Conservation (phyloP, 176 grass and related monocot species). For the Pharus latifolius region DNA sequence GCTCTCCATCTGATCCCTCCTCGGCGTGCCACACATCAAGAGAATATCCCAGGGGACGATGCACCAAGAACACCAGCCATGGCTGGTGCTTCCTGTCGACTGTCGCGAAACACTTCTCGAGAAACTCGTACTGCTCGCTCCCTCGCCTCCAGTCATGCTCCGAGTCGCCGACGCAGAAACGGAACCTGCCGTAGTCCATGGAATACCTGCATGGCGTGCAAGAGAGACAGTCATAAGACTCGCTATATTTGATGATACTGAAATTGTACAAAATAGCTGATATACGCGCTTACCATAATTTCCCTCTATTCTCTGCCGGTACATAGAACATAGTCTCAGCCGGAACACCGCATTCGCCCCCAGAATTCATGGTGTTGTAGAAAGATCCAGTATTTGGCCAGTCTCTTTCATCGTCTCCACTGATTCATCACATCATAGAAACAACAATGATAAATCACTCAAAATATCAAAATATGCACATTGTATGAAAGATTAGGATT, state of each 20-base stretch:
- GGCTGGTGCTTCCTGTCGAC: constrained; percentile 70
- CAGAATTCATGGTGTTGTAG: constrained; percentile 66
- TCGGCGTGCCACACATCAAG: constrained; percentile 38
- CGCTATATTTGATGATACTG: no score
- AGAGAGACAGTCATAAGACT: no score
- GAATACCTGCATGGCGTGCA: no score
- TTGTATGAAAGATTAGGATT: not conserved
- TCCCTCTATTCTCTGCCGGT: constrained; percentile 57
- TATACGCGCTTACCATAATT: constrained; percentile 50
- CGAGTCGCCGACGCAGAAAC: constrained; percentile 68
- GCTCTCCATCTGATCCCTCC: constrained; percentile 54
- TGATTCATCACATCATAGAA: no score
- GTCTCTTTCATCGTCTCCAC: constrained; percentile 77
- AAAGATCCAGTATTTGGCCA: constrained; percentile 57
- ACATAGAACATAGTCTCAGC: constrained; percentile 82
- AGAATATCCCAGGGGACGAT: constrained; percentile 73
- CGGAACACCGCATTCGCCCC: constrained; percentile 75
- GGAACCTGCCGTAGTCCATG: constrained; percentile 73
- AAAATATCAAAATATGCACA: no score
- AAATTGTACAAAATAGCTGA: no score
- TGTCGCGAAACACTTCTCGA: constrained; percentile 51
- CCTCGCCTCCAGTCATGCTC: constrained; percentile 73
- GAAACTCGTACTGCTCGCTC: constrained; percentile 58
- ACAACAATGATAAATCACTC: no score
- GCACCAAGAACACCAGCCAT: constrained; percentile 77